Evolutionary conservation across 1,284 basidiomycete species (phyloP).

Genomic region (Microbotryum silenes-acaulis): DNA sequence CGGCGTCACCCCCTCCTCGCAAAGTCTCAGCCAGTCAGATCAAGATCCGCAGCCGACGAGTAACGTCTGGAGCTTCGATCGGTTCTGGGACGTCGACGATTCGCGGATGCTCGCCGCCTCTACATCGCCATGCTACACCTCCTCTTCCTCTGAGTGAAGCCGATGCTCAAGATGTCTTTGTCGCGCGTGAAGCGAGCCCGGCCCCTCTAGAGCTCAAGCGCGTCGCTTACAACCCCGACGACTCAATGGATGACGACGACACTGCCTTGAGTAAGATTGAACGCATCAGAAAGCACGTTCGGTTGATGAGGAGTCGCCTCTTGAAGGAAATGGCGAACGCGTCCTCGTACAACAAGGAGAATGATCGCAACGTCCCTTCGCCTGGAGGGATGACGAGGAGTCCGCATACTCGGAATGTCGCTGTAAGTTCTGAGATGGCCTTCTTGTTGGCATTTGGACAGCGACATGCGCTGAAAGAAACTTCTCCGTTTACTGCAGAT

Average conservation of each 20-base stretch:
- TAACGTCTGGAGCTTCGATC: slow-evolving; percentile 18
- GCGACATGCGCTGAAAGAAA: neutral
- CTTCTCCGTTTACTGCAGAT: neutral
- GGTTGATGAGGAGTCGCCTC: slow-evolving; percentile 10
- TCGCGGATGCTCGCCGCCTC: neutral
- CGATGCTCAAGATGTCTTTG: neutral
- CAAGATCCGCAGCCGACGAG: slow-evolving; percentile 5
- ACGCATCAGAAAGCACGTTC: slow-evolving; percentile 11
- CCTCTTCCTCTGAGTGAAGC: neutral
- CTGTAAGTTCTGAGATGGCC: slow-evolving; percentile 1
- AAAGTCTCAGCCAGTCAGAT: neutral
- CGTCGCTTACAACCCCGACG: neutral
- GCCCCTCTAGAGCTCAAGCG: slow-evolving; percentile 4
- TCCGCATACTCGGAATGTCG: slow-evolving; percentile 26
- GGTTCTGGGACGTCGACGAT: slow-evolving; percentile 4
- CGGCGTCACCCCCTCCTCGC: slow-evolving; percentile 6
- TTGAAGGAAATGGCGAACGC: slow-evolving; percentile 8
- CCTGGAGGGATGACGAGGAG: slow-evolving; percentile 20
- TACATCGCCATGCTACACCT: slow-evolving; percentile 6
- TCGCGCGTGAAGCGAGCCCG: too few species aligned
- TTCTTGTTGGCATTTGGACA: too few species aligned
- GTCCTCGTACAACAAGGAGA: slow-evolving; percentile 25
- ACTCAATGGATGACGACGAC: neutral
- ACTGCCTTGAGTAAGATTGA: slow-evolving; percentile 3
- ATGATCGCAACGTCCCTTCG: slow-evolving; percentile 10